These are phyloP conservation scores for Phaeolepiota aurea DNA, from an alignment of 768 basidiomycete genomes.

Conservation along the genomic window DNA sequence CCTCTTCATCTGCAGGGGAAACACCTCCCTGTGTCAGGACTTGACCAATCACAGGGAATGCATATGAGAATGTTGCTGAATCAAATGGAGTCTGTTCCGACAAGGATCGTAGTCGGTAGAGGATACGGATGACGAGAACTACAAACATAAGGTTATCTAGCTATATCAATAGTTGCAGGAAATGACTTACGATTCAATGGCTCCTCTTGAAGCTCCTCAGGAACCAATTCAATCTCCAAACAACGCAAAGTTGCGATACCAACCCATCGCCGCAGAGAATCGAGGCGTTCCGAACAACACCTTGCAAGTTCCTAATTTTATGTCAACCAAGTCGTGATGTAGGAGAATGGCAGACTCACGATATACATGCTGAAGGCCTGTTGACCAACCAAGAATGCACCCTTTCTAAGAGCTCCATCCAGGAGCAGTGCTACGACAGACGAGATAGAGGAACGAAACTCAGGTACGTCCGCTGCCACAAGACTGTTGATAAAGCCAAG, in stretches of 20 bases:
- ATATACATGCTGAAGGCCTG: slow-evolving; percentile 71
- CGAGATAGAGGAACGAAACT: slow-evolving; percentile 50
- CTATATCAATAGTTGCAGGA: neutral
- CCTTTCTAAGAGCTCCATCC: slow-evolving; percentile 52
- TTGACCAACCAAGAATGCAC: slow-evolving; percentile 52
- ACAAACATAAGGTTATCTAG: slow-evolving; percentile 2
- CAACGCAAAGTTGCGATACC: slow-evolving; percentile 81
- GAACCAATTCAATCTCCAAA: slow-evolving; percentile 55
- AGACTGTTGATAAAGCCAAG: slow-evolving; percentile 63
- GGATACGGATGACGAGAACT: slow-evolving; percentile 78
- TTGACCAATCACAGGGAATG: slow-evolving; percentile 64
- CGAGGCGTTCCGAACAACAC: slow-evolving; percentile 70
- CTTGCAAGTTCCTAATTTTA: slow-evolving; percentile 51
- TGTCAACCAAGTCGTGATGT: neutral
- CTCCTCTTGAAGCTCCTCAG: slow-evolving; percentile 68
- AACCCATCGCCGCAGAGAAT: slow-evolving; percentile 59
- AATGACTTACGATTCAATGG: slow-evolving; percentile 47
- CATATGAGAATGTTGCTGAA: slow-evolving; percentile 77
- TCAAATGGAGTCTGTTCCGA: slow-evolving; percentile 81
- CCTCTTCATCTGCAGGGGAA: slow-evolving; percentile 56
- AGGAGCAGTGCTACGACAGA: slow-evolving; percentile 53
- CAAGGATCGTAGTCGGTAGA: slow-evolving; percentile 76
- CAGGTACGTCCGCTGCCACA: slow-evolving; percentile 36
- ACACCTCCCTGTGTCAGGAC: slow-evolving; percentile 69
- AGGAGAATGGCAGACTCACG: slow-evolving; percentile 33